Percentiles rank a stretch among this genome's conserved stretches.
Evolutionary conservation across 1,284 basidiomycete species (phyloP).

Genomic region (Sanguinoderma infundibulare): DNA sequence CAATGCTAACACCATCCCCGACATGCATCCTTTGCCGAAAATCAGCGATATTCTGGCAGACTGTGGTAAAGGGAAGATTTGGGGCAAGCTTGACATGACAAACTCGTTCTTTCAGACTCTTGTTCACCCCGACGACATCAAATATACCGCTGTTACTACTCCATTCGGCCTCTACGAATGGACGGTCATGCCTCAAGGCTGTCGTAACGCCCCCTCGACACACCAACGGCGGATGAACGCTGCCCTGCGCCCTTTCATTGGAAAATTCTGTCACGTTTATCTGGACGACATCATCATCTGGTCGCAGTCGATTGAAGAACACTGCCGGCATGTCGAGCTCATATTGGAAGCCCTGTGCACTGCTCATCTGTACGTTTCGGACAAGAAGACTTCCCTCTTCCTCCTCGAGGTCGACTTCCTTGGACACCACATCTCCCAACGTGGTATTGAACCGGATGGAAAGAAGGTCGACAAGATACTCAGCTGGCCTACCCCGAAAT

Average conservation of each 20-base stretch:
- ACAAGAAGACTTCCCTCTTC: slow-evolving; percentile 26
- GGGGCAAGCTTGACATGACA: slow-evolving; percentile 45
- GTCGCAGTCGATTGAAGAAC: background rate
- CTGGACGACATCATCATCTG: slow-evolving; percentile 9
- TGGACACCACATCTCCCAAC: slow-evolving; percentile 28
- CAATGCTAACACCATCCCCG: slow-evolving; percentile 41
- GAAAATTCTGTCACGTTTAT: slow-evolving; percentile 1
- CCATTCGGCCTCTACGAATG: slow-evolving; percentile 45
- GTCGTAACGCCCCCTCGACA: slow-evolving; percentile 39
- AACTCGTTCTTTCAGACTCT: slow-evolving; percentile 46
- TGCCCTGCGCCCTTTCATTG: slow-evolving; percentile 28
- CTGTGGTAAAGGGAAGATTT: slow-evolving; percentile 38
- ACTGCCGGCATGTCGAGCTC: background rate
- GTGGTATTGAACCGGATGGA: slow-evolving; percentile 31
- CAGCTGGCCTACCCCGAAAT: slow-evolving; percentile 38
- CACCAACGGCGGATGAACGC: slow-evolving; percentile 39
- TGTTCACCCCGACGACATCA: slow-evolving; percentile 41
- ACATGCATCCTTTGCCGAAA: slow-evolving; percentile 40
- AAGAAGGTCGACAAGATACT: slow-evolving; percentile 38
- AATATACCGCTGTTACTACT: slow-evolving; percentile 43
- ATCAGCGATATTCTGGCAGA: slow-evolving; percentile 41
- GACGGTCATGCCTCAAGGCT: slow-evolving; percentile 47
- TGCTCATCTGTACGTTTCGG: slow-evolving; percentile 25
- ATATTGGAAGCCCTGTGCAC: slow-evolving; percentile 27
- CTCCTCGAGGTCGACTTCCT: slow-evolving; percentile 26